These are phyloP conservation scores for Agapanthus africanus DNA, from an alignment of 106 monocot species.

Conservation along the genomic window DNA sequence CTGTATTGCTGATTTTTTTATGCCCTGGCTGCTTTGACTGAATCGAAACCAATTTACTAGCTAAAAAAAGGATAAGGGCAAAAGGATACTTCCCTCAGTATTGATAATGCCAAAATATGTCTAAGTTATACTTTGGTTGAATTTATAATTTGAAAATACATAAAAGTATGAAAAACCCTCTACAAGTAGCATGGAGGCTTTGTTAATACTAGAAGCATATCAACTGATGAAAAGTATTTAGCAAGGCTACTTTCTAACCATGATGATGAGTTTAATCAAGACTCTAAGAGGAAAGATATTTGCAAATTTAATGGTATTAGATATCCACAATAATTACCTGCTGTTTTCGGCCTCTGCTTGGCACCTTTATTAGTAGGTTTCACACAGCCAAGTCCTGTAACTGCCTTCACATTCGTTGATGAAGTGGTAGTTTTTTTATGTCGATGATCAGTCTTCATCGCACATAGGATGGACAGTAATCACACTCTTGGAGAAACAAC, in stretches of 20 bases:
- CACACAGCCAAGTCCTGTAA: too few relatives aligned
- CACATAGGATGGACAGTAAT: too few relatives aligned
- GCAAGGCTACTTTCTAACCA: not conserved
- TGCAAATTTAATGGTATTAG: not conserved
- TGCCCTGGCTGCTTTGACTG: not conserved
- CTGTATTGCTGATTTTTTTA: not conserved
- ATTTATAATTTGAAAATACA: not conserved
- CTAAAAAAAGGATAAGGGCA: not conserved
- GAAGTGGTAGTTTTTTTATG: too few relatives aligned
- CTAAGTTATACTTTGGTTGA: not conserved
- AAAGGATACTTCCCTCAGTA: not conserved
- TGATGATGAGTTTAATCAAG: slow-evolving; percentile 1
- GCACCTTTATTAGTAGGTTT: slow-evolving; percentile 14
- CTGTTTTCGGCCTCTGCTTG: slow-evolving; percentile 17
- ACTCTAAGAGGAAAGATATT: not conserved
- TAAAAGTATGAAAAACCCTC: not conserved
- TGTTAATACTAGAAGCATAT: slow-evolving; percentile 8
- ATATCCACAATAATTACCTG: slow-evolving; percentile 20
- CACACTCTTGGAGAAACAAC: too few relatives aligned
- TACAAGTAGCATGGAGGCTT: not conserved
- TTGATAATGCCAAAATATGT: not conserved
- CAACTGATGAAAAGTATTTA: not conserved
- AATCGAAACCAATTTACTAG: not conserved
- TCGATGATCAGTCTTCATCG: too few relatives aligned
- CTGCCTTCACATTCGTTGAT: too few relatives aligned